Conservation (phyloP, 306 rosid genomes). For the Oemleria cerasiformis region DNA sequence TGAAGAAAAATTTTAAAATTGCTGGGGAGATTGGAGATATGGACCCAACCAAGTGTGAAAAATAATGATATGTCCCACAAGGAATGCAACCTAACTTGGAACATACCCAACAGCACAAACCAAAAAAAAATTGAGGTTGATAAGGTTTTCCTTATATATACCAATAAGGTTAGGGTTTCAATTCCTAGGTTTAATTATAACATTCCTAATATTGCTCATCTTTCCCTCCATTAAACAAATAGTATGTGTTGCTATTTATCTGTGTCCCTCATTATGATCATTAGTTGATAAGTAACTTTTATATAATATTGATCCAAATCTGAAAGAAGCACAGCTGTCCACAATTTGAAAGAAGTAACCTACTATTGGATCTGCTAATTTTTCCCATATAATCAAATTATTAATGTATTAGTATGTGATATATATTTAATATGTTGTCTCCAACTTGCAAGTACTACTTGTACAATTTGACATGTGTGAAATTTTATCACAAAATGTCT, state of each 20-base stretch:
- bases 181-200: conserved; percentile 13
- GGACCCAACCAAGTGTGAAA: conserved; percentile 5
- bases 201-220: not conserved
- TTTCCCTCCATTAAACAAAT: conserved; percentile 21
- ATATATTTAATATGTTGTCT: no score
- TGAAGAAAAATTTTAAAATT: not conserved
- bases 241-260: conserved; percentile 13
- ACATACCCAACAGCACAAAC: conserved; percentile 27
- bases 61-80: conserved; percentile 19
- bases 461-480: no score
- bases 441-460: no score
- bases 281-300: conserved; percentile 23
- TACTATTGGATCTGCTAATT: no score
- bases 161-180: conserved; percentile 17
- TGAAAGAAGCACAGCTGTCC: conserved; percentile 18
- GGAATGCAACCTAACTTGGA: conserved; percentile 38
- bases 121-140: conserved; percentile 7
- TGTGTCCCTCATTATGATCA: conserved; percentile 17
- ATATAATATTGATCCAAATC: not conserved
- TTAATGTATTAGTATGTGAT: no score
- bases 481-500: no score
- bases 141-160: conserved; percentile 12
- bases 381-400: no score
- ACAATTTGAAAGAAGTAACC: no score
- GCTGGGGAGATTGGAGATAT: not conserved